Percentiles rank a stretch among this genome's conserved stretches.
Evolutionary conservation across 2,329 filamentous ascomycete genomes (phyloP).

Genomic region (Fusarium luffae): DNA sequence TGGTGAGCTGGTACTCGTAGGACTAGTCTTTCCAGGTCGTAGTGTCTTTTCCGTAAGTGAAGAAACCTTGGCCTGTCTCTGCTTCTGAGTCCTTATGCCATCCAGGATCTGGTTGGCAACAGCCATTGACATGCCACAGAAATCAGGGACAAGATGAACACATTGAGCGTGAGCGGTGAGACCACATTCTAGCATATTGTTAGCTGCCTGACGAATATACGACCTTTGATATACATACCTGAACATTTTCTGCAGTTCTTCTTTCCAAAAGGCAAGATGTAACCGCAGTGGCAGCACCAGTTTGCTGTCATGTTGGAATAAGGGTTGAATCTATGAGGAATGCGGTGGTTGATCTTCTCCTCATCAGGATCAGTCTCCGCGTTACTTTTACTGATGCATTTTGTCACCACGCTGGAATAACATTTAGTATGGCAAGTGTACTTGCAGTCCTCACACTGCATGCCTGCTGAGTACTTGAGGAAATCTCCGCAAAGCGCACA

Average conservation of each 20-base stretch:
- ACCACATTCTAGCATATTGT: constrained; percentile 74
- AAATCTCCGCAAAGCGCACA: constrained; percentile 98
- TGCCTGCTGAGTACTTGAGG: constrained; percentile 96
- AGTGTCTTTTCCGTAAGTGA: constrained; percentile 75
- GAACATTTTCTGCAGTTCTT: constrained; percentile 95
- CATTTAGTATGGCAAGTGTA: constrained; percentile 99
- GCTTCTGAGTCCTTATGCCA: constrained; percentile 83
- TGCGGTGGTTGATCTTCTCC: constrained; percentile 99
- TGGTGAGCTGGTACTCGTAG: constrained; percentile 51
- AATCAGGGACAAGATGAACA: constrained; percentile 95
- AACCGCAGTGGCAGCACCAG: constrained; percentile 99
- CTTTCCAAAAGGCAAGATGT: constrained; percentile 92
- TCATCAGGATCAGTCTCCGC: constrained; percentile 98
- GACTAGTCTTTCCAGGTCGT: constrained; percentile 63
- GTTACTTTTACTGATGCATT: constrained; percentile 99
- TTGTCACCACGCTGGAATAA: constrained; percentile 95
- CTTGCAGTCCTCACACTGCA: constrained; percentile 99
- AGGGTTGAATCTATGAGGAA: constrained; percentile 95
- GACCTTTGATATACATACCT: constrained; percentile 62
- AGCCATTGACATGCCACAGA: constrained; percentile 99
- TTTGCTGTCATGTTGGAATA: constrained; percentile 98
- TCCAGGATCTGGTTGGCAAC: constrained; percentile 93
- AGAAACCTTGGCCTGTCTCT: constrained; percentile 67
- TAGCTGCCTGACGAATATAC: constrained; percentile 44
- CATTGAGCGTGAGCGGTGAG: constrained; percentile 93